These are phyloP conservation scores for Fusarium cicatricum DNA, from an alignment of 2,329 filamentous ascomycete genomes.

Conservation along the genomic window DNA sequence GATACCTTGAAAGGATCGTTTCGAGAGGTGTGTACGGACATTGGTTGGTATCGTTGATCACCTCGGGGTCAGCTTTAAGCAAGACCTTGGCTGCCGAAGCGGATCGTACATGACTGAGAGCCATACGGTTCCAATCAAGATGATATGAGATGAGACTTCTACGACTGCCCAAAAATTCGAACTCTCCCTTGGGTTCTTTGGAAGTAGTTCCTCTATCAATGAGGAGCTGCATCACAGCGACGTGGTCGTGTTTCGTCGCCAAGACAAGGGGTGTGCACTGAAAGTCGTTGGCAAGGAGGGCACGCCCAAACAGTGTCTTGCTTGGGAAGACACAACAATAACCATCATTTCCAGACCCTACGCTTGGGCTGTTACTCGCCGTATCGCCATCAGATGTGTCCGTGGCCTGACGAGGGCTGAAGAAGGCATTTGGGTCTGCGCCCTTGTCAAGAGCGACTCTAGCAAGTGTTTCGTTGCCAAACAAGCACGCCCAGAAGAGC, in stretches of 20 bases:
- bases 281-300: too few relatives aligned
- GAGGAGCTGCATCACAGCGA: background rate
- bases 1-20: slow-evolving; percentile 1
- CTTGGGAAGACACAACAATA: too few relatives aligned
- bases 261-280: background rate
- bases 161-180: too few relatives aligned
- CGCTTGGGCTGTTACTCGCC: too few relatives aligned
- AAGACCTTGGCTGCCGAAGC: slow-evolving; percentile 2
- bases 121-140: too few relatives aligned
- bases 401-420: background rate
- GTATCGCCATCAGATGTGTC: too few relatives aligned
- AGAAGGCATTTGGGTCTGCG: background rate
- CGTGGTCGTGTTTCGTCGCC: background rate
- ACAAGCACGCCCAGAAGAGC: background rate
- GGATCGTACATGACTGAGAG: slow-evolving; percentile 7
- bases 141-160: too few relatives aligned
- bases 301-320: too few relatives aligned
- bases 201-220: background rate
- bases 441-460: background rate
- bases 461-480: background rate
- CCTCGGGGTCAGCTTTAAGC: background rate
- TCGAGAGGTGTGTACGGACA: slow-evolving; percentile 5
- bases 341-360: too few relatives aligned
- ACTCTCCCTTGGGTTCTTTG: background rate
- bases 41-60: slow-evolving; percentile 6